A percentile compares a stretch with the other conserved stretches of the same genome.
These are phyloP conservation scores for Colletotrichum sp. DNA, from an alignment of 2,329 filamentous ascomycete genomes.

Conservation along the genomic window DNA sequence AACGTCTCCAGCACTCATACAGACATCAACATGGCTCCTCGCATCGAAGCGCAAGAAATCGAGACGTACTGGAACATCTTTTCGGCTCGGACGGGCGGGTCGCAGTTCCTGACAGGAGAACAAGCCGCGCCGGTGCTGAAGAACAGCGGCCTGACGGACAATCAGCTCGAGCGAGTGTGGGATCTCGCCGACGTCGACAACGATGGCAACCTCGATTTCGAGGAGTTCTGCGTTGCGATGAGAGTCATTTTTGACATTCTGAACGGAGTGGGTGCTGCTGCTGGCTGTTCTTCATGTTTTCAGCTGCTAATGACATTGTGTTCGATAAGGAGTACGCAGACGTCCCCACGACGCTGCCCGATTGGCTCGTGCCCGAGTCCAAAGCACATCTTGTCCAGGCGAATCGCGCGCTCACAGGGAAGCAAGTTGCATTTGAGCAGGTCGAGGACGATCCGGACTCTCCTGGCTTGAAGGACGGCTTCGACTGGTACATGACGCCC, in stretches of 20 bases:
- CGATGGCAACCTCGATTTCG: conserved; percentile 97
- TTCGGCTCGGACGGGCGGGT: conserved; percentile 62
- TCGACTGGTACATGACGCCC: conserved; percentile 99
- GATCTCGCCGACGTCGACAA: conserved; percentile 97
- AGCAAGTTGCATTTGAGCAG: conserved; percentile 82
- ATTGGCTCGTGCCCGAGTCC: conserved; percentile 96
- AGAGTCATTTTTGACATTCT: conserved; percentile 95
- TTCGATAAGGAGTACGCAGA: conserved; percentile 78
- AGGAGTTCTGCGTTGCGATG: conserved; percentile 99
- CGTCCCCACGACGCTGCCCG: conserved; percentile 84
- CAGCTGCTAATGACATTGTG: not conserved
- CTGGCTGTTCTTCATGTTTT: not conserved
- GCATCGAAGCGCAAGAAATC: conserved; percentile 67
- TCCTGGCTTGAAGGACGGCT: conserved; percentile 88
- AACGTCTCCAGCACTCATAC: not conserved
- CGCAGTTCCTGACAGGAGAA: conserved; percentile 65
- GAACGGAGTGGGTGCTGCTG: conserved; percentile 73
- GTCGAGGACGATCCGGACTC: conserved; percentile 85
- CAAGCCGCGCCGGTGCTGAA: conserved; percentile 67
- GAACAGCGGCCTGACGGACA: conserved; percentile 66
- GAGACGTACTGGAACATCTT: conserved; percentile 73
- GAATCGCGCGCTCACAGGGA: conserved; percentile 77
- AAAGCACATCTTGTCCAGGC: conserved; percentile 92
- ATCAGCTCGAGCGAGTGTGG: conserved; percentile 96
- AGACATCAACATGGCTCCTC: conserved; percentile 56